Percentiles rank a stretch among this genome's conserved stretches.
Evolutionary conservation across 768 basidiomycete genomes (phyloP).

Genomic region (Leccinum uliginosum): DNA sequence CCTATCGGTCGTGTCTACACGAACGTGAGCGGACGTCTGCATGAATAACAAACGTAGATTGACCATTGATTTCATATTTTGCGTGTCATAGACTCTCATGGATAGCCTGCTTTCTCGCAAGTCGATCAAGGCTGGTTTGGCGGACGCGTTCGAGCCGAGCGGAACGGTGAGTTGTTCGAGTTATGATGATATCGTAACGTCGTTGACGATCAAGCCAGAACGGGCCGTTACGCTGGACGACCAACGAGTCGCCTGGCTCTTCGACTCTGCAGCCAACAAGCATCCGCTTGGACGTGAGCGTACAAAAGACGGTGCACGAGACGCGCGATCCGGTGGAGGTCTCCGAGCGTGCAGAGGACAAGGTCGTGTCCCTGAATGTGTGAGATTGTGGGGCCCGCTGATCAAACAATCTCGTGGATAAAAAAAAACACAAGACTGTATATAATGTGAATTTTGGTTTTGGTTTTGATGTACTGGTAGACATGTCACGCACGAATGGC

Average conservation of each 20-base stretch:
- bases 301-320: neutral
- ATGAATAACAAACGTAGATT: no score
- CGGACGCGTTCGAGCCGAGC: neutral
- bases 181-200: neutral
- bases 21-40: neutral
- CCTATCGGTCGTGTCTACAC: neutral
- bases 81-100: constrained; percentile 7
- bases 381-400: neutral
- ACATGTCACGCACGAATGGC: neutral
- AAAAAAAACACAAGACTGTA: neutral
- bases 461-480: neutral
- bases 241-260: neutral
- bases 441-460: neutral
- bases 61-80: neutral
- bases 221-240: constrained; percentile 1
- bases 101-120: constrained; percentile 10
- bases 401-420: neutral
- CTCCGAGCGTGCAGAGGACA: neutral
- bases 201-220: neutral
- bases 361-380: neutral
- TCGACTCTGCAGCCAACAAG: neutral
- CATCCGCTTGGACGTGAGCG: neutral
- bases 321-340: neutral
- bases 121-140: neutral
- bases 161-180: neutral